These are phyloP conservation scores for Serpula lacrymans DNA, from an alignment of 768 basidiomycete genomes.

Conservation along the genomic window DNA sequence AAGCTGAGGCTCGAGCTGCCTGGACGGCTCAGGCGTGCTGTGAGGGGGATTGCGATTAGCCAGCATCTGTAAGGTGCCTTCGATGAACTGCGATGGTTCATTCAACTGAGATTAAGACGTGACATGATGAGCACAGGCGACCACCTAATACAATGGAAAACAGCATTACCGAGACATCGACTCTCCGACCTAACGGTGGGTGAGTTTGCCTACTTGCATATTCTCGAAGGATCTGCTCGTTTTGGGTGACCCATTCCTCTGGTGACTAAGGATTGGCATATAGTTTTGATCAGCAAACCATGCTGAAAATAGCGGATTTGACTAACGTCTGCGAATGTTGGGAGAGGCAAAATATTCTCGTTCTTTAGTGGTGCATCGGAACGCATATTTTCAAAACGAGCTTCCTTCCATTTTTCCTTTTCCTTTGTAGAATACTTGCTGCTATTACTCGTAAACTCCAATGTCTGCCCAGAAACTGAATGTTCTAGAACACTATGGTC, in stretches of 20 bases:
- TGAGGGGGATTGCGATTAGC: constrained; percentile 20
- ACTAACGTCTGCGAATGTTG: too few species aligned
- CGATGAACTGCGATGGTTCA: constrained; percentile 19
- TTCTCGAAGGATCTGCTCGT: constrained; percentile 18
- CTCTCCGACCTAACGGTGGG: constrained; percentile 20
- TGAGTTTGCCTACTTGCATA: constrained; percentile 25
- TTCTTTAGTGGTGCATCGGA: too few species aligned
- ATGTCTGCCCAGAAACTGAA: too few species aligned
- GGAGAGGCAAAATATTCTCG: too few species aligned
- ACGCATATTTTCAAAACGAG: not conserved
- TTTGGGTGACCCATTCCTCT: constrained; percentile 21
- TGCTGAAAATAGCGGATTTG: too few species aligned
- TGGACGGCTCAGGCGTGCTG: constrained; percentile 9
- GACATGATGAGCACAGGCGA: not conserved
- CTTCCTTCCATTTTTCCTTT: constrained; percentile 18
- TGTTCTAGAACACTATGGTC: too few species aligned
- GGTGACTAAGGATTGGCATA: constrained; percentile 11
- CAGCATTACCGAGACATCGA: constrained; percentile 20
- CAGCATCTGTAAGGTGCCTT: constrained; percentile 24
- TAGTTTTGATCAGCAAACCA: too few species aligned
- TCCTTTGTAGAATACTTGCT: constrained; percentile 7
- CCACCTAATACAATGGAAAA: not conserved
- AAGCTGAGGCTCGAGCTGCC: constrained; percentile 24
- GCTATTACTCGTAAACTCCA: too few species aligned
- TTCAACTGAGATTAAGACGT: constrained; percentile 13